phyloP scores from a whole-genome alignment of 306 rosid genomes.

The Alnus glutinosa region DNA sequence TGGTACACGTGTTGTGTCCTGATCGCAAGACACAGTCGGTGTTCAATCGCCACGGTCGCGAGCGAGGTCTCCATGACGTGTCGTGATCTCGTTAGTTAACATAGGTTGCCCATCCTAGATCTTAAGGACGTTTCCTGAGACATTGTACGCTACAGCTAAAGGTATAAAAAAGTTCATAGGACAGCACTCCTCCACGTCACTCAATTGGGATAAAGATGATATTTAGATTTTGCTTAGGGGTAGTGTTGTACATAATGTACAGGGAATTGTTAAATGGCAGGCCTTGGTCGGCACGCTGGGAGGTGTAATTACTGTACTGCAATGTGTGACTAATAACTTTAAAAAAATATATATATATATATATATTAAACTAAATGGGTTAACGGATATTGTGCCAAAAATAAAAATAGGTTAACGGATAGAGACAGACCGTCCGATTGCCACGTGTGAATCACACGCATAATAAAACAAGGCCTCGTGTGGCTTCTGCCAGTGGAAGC shows the following conservation, averaged over 20 bases:
- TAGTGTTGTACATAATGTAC: background rate
- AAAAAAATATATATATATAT: too few species aligned
- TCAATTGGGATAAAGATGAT: background rate
- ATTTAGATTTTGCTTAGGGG: background rate
- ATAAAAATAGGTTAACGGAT: slow-evolving; percentile 9
- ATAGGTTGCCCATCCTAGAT: slow-evolving; percentile 22
- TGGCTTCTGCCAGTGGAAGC: background rate
- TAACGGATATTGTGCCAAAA: too few species aligned
- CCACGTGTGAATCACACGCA: slow-evolving; percentile 41
- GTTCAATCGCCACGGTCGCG: slow-evolving; percentile 36
- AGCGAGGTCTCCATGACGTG: slow-evolving; percentile 28
- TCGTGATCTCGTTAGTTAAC: slow-evolving; percentile 14
- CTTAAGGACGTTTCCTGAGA: slow-evolving; percentile 6
- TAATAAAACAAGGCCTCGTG: slow-evolving; percentile 33
- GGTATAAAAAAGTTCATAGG: background rate
- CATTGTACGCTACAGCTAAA: background rate
- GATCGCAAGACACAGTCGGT: slow-evolving; percentile 26
- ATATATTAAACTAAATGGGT: too few species aligned
- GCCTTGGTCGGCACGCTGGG: background rate
- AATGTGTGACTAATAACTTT: too few species aligned
- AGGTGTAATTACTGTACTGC: background rate
- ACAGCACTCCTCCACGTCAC: background rate
- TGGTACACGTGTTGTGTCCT: slow-evolving; percentile 29
- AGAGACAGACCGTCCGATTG: slow-evolving; percentile 38
- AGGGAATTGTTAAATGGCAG: background rate